Percentiles rank a stretch among this genome's conserved stretches.
phyloP scores from a whole-genome alignment of 192 early-diverging fungal genomes.

The Chytriomyces sp. region DNA sequence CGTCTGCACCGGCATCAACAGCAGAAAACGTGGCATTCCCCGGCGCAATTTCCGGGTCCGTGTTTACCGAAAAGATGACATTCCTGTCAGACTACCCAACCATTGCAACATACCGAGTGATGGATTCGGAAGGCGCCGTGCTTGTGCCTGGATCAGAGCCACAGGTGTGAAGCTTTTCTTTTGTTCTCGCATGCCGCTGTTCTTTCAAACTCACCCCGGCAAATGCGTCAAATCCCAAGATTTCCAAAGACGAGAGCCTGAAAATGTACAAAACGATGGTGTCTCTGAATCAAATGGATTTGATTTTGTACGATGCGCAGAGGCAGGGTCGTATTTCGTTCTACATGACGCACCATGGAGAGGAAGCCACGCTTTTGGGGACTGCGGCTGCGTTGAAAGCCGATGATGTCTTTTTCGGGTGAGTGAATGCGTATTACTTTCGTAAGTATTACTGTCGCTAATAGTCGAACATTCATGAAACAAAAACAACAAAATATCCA shows the following conservation, averaged over 20 bases:
- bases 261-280: constrained; percentile 93
- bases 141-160: constrained; percentile 72
- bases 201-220: neutral
- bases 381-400: constrained; percentile 83
- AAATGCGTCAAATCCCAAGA: constrained; percentile 9
- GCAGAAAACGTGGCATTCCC: constrained; percentile 43
- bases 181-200: neutral
- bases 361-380: constrained; percentile 91
- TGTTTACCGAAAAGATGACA: constrained; percentile 54
- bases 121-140: constrained; percentile 85
- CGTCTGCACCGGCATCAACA: no score
- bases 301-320: constrained; percentile 94
- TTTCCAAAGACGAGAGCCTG: constrained; percentile 69
- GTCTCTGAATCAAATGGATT: constrained; percentile 82
- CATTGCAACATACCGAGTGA: constrained; percentile 91
- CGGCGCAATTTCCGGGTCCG: constrained; percentile 51
- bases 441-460: no score
- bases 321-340: constrained; percentile 97
- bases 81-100: constrained; percentile 51
- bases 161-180: constrained; percentile 47
- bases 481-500: constrained; percentile 3
- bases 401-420: constrained; percentile 93
- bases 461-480: neutral
- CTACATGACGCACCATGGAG: constrained; percentile 99
- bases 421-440: no score